Conservation (phyloP, 768 basidiomycete species). For the Fistulinella prunicolor region DNA sequence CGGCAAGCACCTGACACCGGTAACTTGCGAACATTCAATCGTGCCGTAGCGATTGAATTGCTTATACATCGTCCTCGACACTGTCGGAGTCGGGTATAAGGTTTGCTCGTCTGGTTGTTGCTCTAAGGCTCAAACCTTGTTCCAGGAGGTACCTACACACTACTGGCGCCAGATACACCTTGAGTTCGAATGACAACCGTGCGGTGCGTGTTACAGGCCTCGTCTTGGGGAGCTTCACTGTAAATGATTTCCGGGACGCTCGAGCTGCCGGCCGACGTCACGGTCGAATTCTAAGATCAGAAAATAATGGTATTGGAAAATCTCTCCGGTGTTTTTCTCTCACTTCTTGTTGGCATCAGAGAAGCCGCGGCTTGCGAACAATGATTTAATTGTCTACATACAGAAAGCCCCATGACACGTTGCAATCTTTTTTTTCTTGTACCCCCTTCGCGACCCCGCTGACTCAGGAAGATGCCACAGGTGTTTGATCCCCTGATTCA, state of each 20-base stretch:
- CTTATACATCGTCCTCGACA: constrained; percentile 14
- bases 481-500: constrained; percentile 10
- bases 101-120: constrained; percentile 17
- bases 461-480: constrained; percentile 10
- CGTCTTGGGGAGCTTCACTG: constrained; percentile 1
- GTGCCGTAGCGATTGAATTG: constrained; percentile 29
- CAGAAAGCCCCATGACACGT: not conserved
- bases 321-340: not conserved
- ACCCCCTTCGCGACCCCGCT: constrained; percentile 4
- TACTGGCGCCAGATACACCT: constrained; percentile 1
- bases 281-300: constrained; percentile 15
- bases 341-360: not conserved
- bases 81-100: constrained; percentile 22
- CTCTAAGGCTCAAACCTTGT: constrained; percentile 21
- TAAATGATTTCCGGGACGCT: not conserved
- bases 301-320: constrained; percentile 3
- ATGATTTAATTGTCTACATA: constrained; percentile 9
- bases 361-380: constrained; percentile 1
- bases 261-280: constrained; percentile 9
- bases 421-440: constrained; percentile 1
- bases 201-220: constrained; percentile 12
- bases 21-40: constrained; percentile 5
- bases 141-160: constrained; percentile 1
- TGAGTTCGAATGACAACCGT: constrained; percentile 2
- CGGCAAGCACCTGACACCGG: constrained; percentile 12